Conservation (phyloP, 2,329 filamentous ascomycete genomes). For the Fusarium tjaetaba region DNA sequence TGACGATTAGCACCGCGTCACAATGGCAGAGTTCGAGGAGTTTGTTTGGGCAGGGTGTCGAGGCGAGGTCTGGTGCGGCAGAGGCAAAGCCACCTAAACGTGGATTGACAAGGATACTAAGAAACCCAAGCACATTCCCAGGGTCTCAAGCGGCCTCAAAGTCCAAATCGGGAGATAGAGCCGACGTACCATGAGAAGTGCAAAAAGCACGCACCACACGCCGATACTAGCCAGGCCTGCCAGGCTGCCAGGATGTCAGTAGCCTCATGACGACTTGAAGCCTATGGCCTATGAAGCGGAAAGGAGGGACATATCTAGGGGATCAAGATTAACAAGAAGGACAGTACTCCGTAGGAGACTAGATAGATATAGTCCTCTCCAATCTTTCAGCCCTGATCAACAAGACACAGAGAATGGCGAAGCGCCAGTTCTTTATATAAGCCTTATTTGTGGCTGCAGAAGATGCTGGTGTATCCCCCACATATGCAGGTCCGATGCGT, state of each 20-base stretch:
- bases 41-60: constrained; percentile 24
- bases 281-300: background rate
- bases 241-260: constrained; percentile 23
- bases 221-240: constrained; percentile 29
- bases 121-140: constrained; percentile 27
- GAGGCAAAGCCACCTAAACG: constrained; percentile 26
- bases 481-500: constrained; percentile 36
- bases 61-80: constrained; percentile 34
- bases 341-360: background rate
- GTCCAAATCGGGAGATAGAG: constrained; percentile 37
- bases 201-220: constrained; percentile 35
- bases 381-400: constrained; percentile 13
- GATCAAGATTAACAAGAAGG: background rate
- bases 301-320: background rate
- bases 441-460: constrained; percentile 27
- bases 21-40: constrained; percentile 10
- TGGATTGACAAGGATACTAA: constrained; percentile 32
- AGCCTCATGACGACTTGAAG: constrained; percentile 30
- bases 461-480: constrained; percentile 16
- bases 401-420: constrained; percentile 12
- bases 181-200: constrained; percentile 25
- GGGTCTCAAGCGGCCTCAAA: constrained; percentile 30
- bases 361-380: background rate
- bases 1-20: constrained; percentile 30
- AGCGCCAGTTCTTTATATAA: constrained; percentile 19